Evolutionary conservation across 306 rosid genomes (phyloP).

Genomic region (Begonia fuchsioides): DNA sequence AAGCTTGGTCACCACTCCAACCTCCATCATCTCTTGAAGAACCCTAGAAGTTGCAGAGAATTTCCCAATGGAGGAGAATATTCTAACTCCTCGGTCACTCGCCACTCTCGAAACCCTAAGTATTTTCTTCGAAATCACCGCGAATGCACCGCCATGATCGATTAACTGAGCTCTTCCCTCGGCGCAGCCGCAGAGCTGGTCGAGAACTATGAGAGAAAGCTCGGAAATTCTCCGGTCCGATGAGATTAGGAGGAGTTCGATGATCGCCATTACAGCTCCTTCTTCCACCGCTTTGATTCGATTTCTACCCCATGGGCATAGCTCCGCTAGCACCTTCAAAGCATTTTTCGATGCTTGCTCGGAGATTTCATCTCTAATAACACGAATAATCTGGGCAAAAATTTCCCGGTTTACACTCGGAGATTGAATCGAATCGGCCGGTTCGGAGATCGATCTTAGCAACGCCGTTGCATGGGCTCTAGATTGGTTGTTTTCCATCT

Average conservation of each 20-base stretch:
- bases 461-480: slow-evolving; percentile 43
- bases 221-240: slow-evolving; percentile 37
- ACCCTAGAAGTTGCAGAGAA: slow-evolving; percentile 37
- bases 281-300: slow-evolving; percentile 64
- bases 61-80: slow-evolving; percentile 41
- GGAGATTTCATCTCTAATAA: slow-evolving; percentile 35
- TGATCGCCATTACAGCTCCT: slow-evolving; percentile 22
- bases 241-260: slow-evolving; percentile 38
- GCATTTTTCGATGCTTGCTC: slow-evolving; percentile 50
- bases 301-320: slow-evolving; percentile 74
- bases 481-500: slow-evolving; percentile 35
- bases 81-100: slow-evolving; percentile 51
- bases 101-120: slow-evolving; percentile 52
- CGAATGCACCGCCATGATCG: slow-evolving; percentile 56
- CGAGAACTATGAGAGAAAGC: slow-evolving; percentile 33
- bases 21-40: slow-evolving; percentile 56
- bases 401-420: slow-evolving; percentile 14
- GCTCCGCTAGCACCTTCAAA: slow-evolving; percentile 48
- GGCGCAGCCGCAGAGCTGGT: slow-evolving; percentile 59
- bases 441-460: slow-evolving; percentile 31
- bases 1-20: slow-evolving; percentile 60
- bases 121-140: slow-evolving; percentile 65
- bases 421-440: slow-evolving; percentile 40
- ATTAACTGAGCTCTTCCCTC: slow-evolving; percentile 67
- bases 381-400: slow-evolving; percentile 20